A percentile compares a stretch with the other conserved stretches of the same genome.
Conservation (phyloP, 768 basidiomycete genomes). For the Amanita pallidorosea region DNA sequence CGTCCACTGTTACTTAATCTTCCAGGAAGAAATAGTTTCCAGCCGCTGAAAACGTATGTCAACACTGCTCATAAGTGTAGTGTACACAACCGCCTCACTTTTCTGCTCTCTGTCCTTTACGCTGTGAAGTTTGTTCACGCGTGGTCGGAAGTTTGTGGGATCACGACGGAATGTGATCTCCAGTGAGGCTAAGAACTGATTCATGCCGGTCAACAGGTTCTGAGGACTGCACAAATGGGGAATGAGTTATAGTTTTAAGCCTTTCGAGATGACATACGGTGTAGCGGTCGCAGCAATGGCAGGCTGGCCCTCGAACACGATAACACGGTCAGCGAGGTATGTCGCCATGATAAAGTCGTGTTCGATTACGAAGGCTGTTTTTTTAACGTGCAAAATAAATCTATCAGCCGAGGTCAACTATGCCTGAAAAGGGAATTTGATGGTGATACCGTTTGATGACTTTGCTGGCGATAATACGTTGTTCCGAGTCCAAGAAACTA, state of each 20-base stretch:
- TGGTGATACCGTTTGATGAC: conserved; percentile 82
- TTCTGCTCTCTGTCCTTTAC: conserved; percentile 88
- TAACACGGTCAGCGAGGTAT: conserved; percentile 95
- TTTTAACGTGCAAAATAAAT: conserved; percentile 93
- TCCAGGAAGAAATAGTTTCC: conserved; percentile 94
- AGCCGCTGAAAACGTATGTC: conserved; percentile 32
- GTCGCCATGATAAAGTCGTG: conserved; percentile 99
- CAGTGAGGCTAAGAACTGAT: conserved; percentile 88
- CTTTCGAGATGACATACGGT: conserved; percentile 41
- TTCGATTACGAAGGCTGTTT: conserved; percentile 98
- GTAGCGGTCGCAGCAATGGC: conserved; percentile 85
- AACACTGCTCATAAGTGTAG: not conserved
- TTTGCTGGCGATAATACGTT: conserved; percentile 96
- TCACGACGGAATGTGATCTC: conserved; percentile 99
- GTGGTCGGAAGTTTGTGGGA: conserved; percentile 86
- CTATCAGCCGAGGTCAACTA: conserved; percentile 19
- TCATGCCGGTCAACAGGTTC: conserved; percentile 93
- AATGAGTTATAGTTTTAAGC: not conserved
- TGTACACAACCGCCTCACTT: conserved; percentile 28
- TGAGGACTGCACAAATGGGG: conserved; percentile 54
- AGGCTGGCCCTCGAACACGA: conserved; percentile 84
- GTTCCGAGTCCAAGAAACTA: conserved; percentile 96
- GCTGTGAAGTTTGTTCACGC: conserved; percentile 78
- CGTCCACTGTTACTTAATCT: conserved; percentile 41
- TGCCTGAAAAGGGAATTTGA: conserved; percentile 4